These are phyloP conservation scores for Candida insectalens DNA, from an alignment of 805 yeast species.

Conservation along the genomic window DNA sequence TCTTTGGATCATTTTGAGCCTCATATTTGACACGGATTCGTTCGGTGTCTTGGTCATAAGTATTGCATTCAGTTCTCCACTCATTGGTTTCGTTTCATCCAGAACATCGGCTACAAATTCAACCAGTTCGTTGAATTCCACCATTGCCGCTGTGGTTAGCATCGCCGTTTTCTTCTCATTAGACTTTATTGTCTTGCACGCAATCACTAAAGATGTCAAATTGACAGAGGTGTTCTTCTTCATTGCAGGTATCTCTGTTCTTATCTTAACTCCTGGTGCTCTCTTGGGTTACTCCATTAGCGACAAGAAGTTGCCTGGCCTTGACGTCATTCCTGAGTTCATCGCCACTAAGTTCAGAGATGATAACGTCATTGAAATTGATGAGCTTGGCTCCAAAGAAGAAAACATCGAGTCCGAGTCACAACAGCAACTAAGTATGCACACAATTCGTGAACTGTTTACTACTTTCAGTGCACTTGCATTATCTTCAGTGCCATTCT, in stretches of 20 bases:
- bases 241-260: neutral
- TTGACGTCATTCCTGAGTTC: neutral
- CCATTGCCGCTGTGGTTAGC: neutral
- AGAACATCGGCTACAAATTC: neutral
- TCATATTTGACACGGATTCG: neutral
- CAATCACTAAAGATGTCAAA: slow-evolving; percentile 1
- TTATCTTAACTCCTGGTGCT: slow-evolving; percentile 1
- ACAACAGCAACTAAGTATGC: neutral
- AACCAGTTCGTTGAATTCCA: neutral
- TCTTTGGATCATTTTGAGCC: neutral
- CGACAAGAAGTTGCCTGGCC: neutral
- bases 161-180: neutral
- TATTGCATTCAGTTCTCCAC: slow-evolving; percentile 1
- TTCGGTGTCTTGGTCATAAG: neutral
- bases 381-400: neutral
- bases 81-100: slow-evolving; percentile 1
- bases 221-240: neutral
- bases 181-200: neutral
- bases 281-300: neutral
- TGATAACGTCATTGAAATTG: neutral
- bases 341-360: neutral
- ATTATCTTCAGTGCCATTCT: slow-evolving; percentile 1
- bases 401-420: neutral
- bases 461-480: neutral
- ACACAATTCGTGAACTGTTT: neutral